Evolutionary conservation across 2,329 filamentous ascomycete genomes (phyloP).

Genomic region (Scedosporium minutisporum): DNA sequence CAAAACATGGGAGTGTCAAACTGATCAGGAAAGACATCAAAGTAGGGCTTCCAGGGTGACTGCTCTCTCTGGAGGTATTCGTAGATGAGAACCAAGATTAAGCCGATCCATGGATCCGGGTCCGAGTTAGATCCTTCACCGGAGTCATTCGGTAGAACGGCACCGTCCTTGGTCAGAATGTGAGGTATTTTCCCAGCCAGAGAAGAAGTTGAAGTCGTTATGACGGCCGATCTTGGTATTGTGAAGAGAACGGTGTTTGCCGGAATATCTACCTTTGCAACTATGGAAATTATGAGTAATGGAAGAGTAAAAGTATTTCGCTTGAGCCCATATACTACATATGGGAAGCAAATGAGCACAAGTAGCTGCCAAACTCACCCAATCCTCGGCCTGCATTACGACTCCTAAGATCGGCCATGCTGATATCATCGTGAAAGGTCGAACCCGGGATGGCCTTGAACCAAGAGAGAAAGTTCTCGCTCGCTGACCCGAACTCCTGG

Average conservation of each 20-base stretch:
- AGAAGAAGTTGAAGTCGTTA: slow-evolving; percentile 63
- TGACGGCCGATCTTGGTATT: slow-evolving; percentile 62
- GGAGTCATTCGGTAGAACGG: slow-evolving; percentile 21
- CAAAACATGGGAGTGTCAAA: slow-evolving; percentile 94
- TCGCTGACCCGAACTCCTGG: slow-evolving; percentile 30
- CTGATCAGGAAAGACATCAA: slow-evolving; percentile 57
- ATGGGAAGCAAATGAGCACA: not conserved
- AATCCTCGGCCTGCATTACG: slow-evolving; percentile 46
- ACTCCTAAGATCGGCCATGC: slow-evolving; percentile 41
- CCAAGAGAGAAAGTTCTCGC: slow-evolving; percentile 41
- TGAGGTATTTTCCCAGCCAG: slow-evolving; percentile 48
- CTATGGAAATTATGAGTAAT: slow-evolving; percentile 29
- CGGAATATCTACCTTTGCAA: slow-evolving; percentile 59
- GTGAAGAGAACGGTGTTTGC: slow-evolving; percentile 72
- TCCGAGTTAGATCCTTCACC: slow-evolving; percentile 25
- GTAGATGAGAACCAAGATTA: slow-evolving; percentile 73
- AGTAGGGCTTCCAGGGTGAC: slow-evolving; percentile 70
- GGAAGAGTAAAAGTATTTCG: not conserved
- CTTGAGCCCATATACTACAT: not conserved
- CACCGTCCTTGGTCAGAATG: slow-evolving; percentile 33
- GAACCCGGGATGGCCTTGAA: slow-evolving; percentile 42
- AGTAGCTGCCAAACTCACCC: slow-evolving; percentile 23
- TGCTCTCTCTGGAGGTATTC: slow-evolving; percentile 50
- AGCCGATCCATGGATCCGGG: slow-evolving; percentile 44
- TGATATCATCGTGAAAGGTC: slow-evolving; percentile 41